Conservation (phyloP, 1,139 yeast species). For the Maudiozyma humilis region DNA sequence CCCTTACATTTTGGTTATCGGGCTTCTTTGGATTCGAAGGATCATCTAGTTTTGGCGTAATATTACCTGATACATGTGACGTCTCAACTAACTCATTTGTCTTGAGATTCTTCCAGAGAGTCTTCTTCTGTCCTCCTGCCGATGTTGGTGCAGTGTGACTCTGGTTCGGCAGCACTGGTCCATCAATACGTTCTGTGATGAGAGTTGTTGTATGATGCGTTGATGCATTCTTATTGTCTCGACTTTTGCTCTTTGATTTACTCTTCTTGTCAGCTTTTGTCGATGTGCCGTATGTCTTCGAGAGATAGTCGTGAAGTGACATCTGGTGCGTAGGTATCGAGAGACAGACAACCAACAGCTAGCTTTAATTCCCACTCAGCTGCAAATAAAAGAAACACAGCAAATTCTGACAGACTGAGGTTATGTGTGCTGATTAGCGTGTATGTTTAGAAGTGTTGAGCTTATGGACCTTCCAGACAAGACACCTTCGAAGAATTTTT, state of each 20-base stretch:
- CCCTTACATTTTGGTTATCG: too few species aligned
- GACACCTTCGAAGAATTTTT: too few species aligned
- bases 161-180: neutral
- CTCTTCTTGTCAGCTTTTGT: neutral
- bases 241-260: conserved; percentile 13
- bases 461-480: too few species aligned
- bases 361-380: too few species aligned
- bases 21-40: too few species aligned
- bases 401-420: too few species aligned
- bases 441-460: too few species aligned
- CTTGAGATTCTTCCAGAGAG: conserved; percentile 20
- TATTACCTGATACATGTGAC: neutral
- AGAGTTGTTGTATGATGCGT: conserved; percentile 10
- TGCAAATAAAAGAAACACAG: too few species aligned
- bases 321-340: conserved; percentile 24
- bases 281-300: conserved; percentile 37
- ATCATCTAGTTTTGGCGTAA: too few species aligned
- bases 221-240: conserved; percentile 27
- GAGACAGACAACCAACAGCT: too few species aligned
- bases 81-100: conserved; percentile 17
- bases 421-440: too few species aligned
- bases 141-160: neutral
- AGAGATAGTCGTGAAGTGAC: conserved; percentile 48
- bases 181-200: conserved; percentile 13
- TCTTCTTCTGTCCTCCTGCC: neutral